A percentile compares a stretch with the other conserved stretches of the same genome.
phyloP scores from a whole-genome alignment of 2,329 filamentous ascomycete species.

The Paecilomyces variotii region DNA sequence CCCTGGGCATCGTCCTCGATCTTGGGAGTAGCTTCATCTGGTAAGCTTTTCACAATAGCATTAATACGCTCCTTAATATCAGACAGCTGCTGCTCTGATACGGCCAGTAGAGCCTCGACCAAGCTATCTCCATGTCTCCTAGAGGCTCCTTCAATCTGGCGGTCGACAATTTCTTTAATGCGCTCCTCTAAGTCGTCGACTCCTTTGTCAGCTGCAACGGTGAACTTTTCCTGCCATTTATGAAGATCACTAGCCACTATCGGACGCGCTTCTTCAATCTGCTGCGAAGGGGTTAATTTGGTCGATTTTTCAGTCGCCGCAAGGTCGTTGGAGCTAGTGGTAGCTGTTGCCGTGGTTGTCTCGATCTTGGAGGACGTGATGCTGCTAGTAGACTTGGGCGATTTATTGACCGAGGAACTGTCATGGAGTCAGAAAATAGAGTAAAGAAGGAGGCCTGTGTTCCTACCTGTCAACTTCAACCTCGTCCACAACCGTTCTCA shows the following conservation, averaged over 20 bases:
- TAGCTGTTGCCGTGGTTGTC: constrained; percentile 11
- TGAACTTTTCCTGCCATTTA: constrained; percentile 82
- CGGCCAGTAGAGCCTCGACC: constrained; percentile 59
- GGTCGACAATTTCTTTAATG: constrained; percentile 62
- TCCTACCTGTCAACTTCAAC: constrained; percentile 44
- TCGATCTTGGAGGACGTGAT: constrained; percentile 2
- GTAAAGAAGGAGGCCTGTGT: neutral
- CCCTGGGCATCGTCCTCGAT: constrained; percentile 46
- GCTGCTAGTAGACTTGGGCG: neutral
- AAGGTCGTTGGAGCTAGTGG: constrained; percentile 19
- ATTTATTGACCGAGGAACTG: neutral
- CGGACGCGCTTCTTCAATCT: constrained; percentile 43
- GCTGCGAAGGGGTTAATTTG: constrained; percentile 37
- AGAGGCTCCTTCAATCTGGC: constrained; percentile 60
- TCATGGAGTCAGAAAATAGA: neutral
- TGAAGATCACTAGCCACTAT: constrained; percentile 70
- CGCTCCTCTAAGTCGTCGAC: constrained; percentile 58
- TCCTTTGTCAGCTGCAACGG: constrained; percentile 76
- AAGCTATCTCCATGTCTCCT: constrained; percentile 38
- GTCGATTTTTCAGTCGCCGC: constrained; percentile 16
- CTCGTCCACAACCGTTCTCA: constrained; percentile 52
- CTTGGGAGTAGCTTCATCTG: constrained; percentile 49
- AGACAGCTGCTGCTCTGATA: constrained; percentile 55
- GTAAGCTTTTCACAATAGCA: constrained; percentile 44
- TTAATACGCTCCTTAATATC: constrained; percentile 61